These are phyloP conservation scores for Amanita brunnescens DNA, from an alignment of 768 basidiomycete species.

Conservation along the genomic window DNA sequence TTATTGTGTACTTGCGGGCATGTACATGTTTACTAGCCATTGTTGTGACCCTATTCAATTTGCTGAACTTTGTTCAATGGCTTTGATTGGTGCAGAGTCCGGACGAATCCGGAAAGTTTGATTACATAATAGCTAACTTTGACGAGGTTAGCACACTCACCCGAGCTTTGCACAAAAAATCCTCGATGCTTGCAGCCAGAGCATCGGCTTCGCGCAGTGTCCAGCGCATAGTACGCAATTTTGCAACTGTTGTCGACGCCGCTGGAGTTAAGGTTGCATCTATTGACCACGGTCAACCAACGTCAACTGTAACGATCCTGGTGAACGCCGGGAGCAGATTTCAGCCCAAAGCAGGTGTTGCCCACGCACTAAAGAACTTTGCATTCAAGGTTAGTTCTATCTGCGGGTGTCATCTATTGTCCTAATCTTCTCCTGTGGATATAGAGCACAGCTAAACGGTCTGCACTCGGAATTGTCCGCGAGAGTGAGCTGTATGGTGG, in stretches of 20 bases:
- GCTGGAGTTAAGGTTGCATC: conserved; percentile 83
- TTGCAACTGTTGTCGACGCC: conserved; percentile 76
- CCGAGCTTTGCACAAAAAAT: conserved; percentile 23
- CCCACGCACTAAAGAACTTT: conserved; percentile 95
- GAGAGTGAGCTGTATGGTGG: conserved; percentile 94
- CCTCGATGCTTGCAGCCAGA: conserved; percentile 52
- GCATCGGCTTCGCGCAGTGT: conserved; percentile 47
- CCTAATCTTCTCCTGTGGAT: not conserved
- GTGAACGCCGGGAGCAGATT: conserved; percentile 90
- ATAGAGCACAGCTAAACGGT: conserved; percentile 80
- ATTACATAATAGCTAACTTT: conserved; percentile 18
- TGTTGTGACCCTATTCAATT: too few species aligned
- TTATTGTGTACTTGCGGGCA: not conserved
- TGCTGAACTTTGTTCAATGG: not conserved
- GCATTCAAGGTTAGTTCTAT: conserved; percentile 81
- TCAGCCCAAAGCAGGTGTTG: conserved; percentile 83
- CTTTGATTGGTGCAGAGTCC: not conserved
- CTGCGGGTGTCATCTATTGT: not conserved
- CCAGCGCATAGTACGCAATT: conserved; percentile 57
- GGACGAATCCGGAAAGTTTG: conserved; percentile 19
- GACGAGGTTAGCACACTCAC: conserved; percentile 15
- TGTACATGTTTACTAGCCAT: not conserved
- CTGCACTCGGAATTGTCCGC: conserved; percentile 82
- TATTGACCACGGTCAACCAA: conserved; percentile 75
- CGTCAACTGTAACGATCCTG: conserved; percentile 79